A percentile compares a stretch with the other conserved stretches of the same genome.
Evolutionary conservation across 208 protist species (phyloP).

Genomic region (Tetramitus jugosus): DNA sequence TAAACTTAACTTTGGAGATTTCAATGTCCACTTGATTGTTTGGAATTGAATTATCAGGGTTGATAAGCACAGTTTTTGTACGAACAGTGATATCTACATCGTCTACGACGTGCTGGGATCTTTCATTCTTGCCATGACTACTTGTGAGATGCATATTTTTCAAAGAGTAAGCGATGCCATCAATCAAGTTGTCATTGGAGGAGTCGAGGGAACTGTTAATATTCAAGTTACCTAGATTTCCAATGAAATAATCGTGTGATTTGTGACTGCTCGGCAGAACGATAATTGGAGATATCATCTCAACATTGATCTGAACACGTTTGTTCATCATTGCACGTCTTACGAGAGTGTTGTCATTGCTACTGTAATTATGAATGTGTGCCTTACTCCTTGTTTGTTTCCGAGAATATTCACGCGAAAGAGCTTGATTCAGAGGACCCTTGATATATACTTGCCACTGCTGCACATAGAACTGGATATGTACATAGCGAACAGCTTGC

Average conservation of each 20-base stretch:
- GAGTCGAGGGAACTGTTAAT: background rate
- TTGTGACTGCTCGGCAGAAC: background rate
- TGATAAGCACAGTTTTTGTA: background rate
- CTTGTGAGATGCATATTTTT: background rate
- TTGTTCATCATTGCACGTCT: background rate
- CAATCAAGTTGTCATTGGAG: background rate
- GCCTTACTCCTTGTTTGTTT: background rate
- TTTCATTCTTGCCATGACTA: background rate
- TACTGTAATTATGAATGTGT: too few species aligned
- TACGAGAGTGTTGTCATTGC: background rate
- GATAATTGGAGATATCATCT: background rate
- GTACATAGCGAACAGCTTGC: background rate
- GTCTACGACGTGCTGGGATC: background rate
- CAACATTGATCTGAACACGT: background rate
- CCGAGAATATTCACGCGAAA: background rate
- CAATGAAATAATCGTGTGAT: background rate
- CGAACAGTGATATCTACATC: background rate
- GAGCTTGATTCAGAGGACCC: background rate
- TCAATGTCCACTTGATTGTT: background rate
- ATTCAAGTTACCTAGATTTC: constrained; percentile 2
- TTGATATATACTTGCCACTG: background rate
- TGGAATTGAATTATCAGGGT: background rate
- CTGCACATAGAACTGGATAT: background rate
- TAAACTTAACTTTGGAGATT: background rate
- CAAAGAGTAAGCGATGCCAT: background rate